Evolutionary conservation across 2,329 filamentous ascomycete genomes (phyloP).

Genomic region (Bipolaris sorokiniana): DNA sequence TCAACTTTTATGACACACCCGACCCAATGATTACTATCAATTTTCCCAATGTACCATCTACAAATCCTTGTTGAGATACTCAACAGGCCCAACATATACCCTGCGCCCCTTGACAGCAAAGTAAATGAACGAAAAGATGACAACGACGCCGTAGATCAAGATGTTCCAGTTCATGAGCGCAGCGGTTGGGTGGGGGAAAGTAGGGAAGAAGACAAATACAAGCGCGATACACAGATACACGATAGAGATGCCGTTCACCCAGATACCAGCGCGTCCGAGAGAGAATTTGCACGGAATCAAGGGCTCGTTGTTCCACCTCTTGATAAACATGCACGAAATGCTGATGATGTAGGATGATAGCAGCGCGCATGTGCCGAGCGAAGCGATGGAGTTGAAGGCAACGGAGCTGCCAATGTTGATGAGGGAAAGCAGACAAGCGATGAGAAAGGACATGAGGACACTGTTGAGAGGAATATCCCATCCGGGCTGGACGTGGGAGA

Average conservation of each 20-base stretch:
- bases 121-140: constrained; percentile 53
- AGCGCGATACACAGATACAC: constrained; percentile 50
- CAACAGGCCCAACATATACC: constrained; percentile 48
- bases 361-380: constrained; percentile 30
- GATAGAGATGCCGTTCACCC: constrained; percentile 53
- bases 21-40: not conserved
- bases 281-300: constrained; percentile 55
- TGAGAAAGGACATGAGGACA: constrained; percentile 51
- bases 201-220: constrained; percentile 56
- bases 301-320: constrained; percentile 50
- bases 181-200: constrained; percentile 30
- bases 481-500: constrained; percentile 24
- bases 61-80: constrained; percentile 26
- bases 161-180: constrained; percentile 58
- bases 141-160: constrained; percentile 54
- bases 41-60: not conserved
- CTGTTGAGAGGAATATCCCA: constrained; percentile 52
- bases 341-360: constrained; percentile 47
- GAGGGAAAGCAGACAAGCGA: constrained; percentile 52
- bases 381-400: constrained; percentile 36
- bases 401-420: constrained; percentile 57
- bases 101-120: constrained; percentile 52
- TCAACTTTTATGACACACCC: too few relatives aligned
- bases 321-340: constrained; percentile 56
- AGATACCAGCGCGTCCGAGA: constrained; percentile 53